These are phyloP conservation scores for Chlamydomonas reinhardtii DNA, from an alignment of 163 green algal species.

Conservation along the genomic window DNA sequence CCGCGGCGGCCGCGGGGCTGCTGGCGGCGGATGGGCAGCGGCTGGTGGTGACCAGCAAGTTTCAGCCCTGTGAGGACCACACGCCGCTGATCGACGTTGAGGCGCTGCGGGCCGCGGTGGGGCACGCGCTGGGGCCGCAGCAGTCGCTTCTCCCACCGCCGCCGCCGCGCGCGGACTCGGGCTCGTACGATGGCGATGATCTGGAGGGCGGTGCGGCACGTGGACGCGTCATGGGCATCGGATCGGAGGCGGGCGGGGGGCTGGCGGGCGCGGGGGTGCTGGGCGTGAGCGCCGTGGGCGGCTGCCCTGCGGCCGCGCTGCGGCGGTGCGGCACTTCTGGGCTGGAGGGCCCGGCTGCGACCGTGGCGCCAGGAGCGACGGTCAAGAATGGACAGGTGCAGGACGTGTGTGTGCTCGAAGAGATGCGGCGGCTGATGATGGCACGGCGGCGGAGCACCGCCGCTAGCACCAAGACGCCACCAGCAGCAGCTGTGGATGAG, in stretches of 20 bases:
- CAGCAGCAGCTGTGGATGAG: no score
- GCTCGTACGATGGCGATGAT: no score
- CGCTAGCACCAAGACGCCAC: neutral
- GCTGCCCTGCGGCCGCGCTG: no score
- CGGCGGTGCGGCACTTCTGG: neutral
- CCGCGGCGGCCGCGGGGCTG: neutral
- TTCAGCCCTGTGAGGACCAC: slow-evolving; percentile 6
- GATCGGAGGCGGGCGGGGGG: neutral
- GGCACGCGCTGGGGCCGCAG: neutral
- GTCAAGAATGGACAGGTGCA: neutral
- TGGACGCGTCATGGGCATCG: no score
- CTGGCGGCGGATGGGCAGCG: slow-evolving; percentile 11
- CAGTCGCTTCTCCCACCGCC: no score
- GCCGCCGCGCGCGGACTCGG: no score
- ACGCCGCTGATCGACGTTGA: neutral
- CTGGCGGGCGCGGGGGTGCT: neutral
- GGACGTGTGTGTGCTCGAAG: slow-evolving; percentile 12
- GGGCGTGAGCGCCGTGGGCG: no score
- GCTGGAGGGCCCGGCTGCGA: neutral
- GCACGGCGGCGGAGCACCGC: neutral
- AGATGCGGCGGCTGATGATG: slow-evolving; percentile 20
- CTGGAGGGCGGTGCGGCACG: no score
- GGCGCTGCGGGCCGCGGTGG: neutral
- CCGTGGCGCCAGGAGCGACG: no score
- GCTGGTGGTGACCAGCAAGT: neutral